These are phyloP conservation scores for Teratosphaeriaceae sp. DNA, from an alignment of 2,329 filamentous ascomycete species.

Conservation along the genomic window DNA sequence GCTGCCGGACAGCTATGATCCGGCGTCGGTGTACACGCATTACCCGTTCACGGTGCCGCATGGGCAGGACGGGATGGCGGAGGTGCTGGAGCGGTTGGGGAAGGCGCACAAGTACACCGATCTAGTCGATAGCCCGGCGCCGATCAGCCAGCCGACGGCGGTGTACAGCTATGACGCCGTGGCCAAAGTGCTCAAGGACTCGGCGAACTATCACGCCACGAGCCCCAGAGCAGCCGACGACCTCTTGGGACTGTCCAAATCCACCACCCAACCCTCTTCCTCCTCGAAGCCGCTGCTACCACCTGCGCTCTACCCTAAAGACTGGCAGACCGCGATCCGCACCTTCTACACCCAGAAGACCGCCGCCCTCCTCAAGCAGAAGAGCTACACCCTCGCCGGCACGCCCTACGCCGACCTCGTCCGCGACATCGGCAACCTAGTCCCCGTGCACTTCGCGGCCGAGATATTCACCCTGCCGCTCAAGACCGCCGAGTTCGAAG, in stretches of 20 bases:
- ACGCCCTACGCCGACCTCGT: conserved; percentile 43
- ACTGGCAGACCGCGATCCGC: conserved; percentile 40
- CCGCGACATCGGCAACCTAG: conserved; percentile 46
- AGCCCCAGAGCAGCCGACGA: conserved; percentile 39
- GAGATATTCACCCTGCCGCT: conserved; percentile 50
- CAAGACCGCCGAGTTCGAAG: conserved; percentile 46
- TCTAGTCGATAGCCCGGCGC: conserved; percentile 22
- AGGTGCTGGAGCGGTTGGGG: conserved; percentile 36
- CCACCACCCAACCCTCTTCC: too few relatives aligned
- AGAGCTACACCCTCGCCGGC: conserved; percentile 41
- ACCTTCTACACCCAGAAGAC: conserved; percentile 45
- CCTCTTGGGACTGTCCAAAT: conserved; percentile 40
- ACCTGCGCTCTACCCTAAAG: conserved; percentile 36
- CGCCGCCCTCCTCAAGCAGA: conserved; percentile 35
- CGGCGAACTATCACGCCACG: conserved; percentile 42
- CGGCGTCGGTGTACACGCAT: conserved; percentile 44
- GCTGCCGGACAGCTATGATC: conserved; percentile 43
- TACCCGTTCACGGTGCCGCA: conserved; percentile 43
- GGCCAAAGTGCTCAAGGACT: conserved; percentile 36
- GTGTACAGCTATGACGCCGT: conserved; percentile 42
- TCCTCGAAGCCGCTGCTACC: too few relatives aligned
- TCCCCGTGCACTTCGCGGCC: conserved; percentile 49
- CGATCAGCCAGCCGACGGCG: conserved; percentile 30
- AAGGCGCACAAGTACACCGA: conserved; percentile 36
- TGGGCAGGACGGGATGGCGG: conserved; percentile 35